Conservation (phyloP, 2,329 filamentous ascomycete genomes). For the Aspergillus pseudoviridinutans region DNA sequence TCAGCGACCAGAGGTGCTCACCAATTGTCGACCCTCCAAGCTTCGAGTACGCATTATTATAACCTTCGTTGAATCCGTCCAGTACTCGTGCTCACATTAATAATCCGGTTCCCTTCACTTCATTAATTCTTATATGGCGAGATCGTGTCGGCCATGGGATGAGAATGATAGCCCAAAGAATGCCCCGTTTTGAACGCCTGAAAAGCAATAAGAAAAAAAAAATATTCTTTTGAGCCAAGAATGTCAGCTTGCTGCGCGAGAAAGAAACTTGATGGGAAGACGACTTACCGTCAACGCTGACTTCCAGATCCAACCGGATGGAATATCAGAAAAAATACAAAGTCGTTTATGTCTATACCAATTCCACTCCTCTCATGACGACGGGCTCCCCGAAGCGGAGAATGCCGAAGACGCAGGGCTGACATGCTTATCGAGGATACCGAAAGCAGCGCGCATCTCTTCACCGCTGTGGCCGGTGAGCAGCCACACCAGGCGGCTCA, state of each 20-base stretch:
- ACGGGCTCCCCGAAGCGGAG: constrained; percentile 8
- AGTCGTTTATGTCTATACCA: constrained; percentile 3
- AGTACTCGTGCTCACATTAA: constrained; percentile 17
- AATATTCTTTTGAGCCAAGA: not conserved
- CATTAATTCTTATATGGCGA: constrained; percentile 19
- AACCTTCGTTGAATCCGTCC: constrained; percentile 4
- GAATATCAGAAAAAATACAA: constrained; percentile 1
- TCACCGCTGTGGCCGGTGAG: constrained; percentile 34
- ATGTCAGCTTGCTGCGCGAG: not conserved
- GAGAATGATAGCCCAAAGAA: constrained; percentile 8
- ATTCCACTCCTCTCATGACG: constrained; percentile 3
- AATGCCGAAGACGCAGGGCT: constrained; percentile 14
- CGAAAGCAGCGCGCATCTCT: constrained; percentile 25
- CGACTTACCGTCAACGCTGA: constrained; percentile 4
- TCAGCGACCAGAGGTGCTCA: not conserved
- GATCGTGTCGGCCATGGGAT: constrained; percentile 7
- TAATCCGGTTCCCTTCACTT: constrained; percentile 14
- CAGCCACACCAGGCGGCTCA: constrained; percentile 33
- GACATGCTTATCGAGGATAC: constrained; percentile 23
- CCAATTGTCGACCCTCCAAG: constrained; percentile 3
- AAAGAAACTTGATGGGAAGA: not conserved
- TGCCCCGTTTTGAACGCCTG: constrained; percentile 12
- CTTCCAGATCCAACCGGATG: constrained; percentile 5
- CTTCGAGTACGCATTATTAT: constrained; percentile 9
- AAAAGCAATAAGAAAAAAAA: not conserved